These are phyloP conservation scores for Mycosphaerella sp. DNA, from an alignment of 2,329 filamentous ascomycete genomes.

Conservation along the genomic window DNA sequence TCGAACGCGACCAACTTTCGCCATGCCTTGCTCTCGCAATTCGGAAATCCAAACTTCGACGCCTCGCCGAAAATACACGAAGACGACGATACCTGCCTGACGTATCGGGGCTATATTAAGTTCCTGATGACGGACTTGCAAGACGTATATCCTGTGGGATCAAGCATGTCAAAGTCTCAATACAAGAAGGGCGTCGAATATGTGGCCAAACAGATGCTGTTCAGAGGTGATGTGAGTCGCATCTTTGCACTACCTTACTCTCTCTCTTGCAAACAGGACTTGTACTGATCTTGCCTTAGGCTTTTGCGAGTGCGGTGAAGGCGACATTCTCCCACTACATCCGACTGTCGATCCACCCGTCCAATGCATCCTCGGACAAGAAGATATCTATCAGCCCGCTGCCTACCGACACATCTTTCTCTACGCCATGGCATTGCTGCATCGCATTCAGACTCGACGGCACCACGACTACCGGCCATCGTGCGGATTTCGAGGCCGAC, in stretches of 20 bases:
- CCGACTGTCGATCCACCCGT: slow-evolving; percentile 12
- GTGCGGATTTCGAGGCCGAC: slow-evolving; percentile 10
- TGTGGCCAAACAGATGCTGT: slow-evolving; percentile 18
- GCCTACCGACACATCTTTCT: slow-evolving; percentile 12
- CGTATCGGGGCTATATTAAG: slow-evolving; percentile 16
- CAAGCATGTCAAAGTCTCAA: slow-evolving; percentile 7
- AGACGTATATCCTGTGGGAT: slow-evolving; percentile 13
- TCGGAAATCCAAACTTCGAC: slow-evolving; percentile 11
- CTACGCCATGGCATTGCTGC: slow-evolving; percentile 17
- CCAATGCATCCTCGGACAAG: neutral
- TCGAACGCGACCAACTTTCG: slow-evolving; percentile 19
- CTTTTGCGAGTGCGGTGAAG: slow-evolving; percentile 14
- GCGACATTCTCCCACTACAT: slow-evolving; percentile 12
- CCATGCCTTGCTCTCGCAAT: slow-evolving; percentile 10
- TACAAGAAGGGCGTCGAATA: slow-evolving; percentile 16
- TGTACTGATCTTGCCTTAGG: neutral
- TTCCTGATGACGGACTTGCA: slow-evolving; percentile 15
- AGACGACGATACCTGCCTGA: slow-evolving; percentile 15
- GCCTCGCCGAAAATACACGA: slow-evolving; percentile 3
- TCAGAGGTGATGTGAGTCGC: slow-evolving; percentile 17
- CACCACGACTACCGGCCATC: slow-evolving; percentile 15
- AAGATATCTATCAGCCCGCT: slow-evolving; percentile 12
- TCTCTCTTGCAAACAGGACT: neutral
- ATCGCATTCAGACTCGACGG: slow-evolving; percentile 21
- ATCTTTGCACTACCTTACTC: neutral